These are phyloP conservation scores for Paramecium bursaria DNA, from an alignment of 73 alveolate genomes.

Conservation along the genomic window DNA sequence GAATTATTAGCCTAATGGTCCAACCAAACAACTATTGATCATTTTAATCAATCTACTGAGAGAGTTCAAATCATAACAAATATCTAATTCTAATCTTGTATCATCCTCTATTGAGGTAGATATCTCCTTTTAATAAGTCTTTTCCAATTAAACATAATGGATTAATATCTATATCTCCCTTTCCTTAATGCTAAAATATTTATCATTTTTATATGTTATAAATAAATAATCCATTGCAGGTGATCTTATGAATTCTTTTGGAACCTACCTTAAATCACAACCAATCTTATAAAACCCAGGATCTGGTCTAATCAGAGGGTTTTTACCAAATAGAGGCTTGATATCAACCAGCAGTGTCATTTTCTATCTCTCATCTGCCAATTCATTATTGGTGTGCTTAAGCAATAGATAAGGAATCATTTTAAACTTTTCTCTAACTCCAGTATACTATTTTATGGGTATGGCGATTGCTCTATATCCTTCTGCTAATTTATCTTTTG, in stretches of 20 bases:
- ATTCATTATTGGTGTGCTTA: constrained; percentile 77
- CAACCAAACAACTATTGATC: constrained; percentile 74
- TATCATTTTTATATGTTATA: constrained; percentile 91
- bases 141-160: constrained; percentile 89
- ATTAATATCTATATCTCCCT: constrained; percentile 90
- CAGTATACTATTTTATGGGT: constrained; percentile 83
- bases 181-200: constrained; percentile 86
- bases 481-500: constrained; percentile 79
- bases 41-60: constrained; percentile 72
- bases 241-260: constrained; percentile 81
- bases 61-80: constrained; percentile 72
- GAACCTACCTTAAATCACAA: constrained; percentile 80
- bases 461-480: constrained; percentile 86
- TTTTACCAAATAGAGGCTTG: constrained; percentile 89
- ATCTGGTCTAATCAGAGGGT: constrained; percentile 92
- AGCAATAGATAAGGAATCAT: constrained; percentile 80
- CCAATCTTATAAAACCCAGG: constrained; percentile 90
- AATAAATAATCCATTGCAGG: constrained; percentile 94
- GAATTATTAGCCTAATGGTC: constrained; percentile 81
- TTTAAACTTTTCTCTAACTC: constrained; percentile 80
- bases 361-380: constrained; percentile 93
- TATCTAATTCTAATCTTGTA: constrained; percentile 58
- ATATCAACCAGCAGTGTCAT: constrained; percentile 90
- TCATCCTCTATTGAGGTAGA: constrained; percentile 52
- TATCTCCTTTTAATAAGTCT: constrained; percentile 60